Evolutionary conservation across 108 stramenopile species (phyloP).

Genomic region (Cyclostephanos tholiformis): DNA sequence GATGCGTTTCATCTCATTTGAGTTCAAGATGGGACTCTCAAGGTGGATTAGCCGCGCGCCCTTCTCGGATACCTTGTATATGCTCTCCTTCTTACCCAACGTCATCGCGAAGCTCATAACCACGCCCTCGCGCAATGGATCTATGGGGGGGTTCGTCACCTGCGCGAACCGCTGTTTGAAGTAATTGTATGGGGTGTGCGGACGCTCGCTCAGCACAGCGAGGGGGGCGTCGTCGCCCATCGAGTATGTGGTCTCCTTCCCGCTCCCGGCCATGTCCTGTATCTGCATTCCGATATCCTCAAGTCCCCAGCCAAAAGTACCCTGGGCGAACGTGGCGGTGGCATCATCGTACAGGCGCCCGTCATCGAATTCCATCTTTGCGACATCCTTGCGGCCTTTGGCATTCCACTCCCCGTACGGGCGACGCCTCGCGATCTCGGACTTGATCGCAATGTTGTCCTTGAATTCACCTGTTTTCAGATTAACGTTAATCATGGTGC

Average conservation of each 20-base stretch:
- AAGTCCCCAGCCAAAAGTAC: conserved; percentile 91
- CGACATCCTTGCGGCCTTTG: conserved; percentile 74
- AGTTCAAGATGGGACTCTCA: conserved; percentile 79
- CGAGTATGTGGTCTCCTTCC: conserved; percentile 95
- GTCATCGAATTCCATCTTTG: conserved; percentile 43
- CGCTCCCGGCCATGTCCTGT: conserved; percentile 91
- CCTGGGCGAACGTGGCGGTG: conserved; percentile 82
- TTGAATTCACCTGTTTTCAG: conserved; percentile 86
- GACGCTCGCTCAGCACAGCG: conserved; percentile 85
- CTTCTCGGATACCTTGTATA: conserved; percentile 88
- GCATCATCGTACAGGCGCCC: conserved; percentile 80
- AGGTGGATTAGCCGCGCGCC: conserved; percentile 87
- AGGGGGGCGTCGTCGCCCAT: conserved; percentile 99
- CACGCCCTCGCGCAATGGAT: conserved; percentile 94
- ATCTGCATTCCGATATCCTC: conserved; percentile 98
- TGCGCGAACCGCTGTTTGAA: conserved; percentile 98
- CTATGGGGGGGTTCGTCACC: conserved; percentile 98
- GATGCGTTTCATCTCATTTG: conserved; percentile 75
- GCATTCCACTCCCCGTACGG: conserved; percentile 90
- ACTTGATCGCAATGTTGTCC: conserved; percentile 94
- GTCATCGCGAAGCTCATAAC: conserved; percentile 97
- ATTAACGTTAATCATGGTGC: conserved; percentile 97
- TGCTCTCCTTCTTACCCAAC: conserved; percentile 92
- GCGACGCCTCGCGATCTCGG: conserved; percentile 88
- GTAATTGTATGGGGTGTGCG: conserved; percentile 94